These are phyloP conservation scores for Venturia nashicola DNA, from an alignment of 2,329 filamentous ascomycete species.

Conservation along the genomic window DNA sequence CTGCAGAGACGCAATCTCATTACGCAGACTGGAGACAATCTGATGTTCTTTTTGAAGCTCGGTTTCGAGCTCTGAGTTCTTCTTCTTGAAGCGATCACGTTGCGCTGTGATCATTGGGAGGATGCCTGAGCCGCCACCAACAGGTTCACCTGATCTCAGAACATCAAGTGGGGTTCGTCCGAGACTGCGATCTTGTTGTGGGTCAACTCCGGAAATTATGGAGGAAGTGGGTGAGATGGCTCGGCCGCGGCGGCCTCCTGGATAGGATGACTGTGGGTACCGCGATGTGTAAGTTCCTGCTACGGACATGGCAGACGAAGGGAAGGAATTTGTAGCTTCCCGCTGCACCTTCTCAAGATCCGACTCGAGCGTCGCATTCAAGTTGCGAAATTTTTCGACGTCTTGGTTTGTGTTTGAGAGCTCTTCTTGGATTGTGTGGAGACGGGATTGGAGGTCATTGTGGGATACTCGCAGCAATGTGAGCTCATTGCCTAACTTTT, in stretches of 20 bases:
- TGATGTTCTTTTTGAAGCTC: conserved; percentile 78
- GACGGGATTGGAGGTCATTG: conserved; percentile 71
- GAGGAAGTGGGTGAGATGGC: conserved; percentile 86
- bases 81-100: conserved; percentile 95
- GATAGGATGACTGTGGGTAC: conserved; percentile 53
- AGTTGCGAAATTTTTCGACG: conserved; percentile 68
- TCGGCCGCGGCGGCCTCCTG: conserved; percentile 42
- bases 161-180: conserved; percentile 37
- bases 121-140: conserved; percentile 72
- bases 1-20: conserved; percentile 83
- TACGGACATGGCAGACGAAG: conserved; percentile 75
- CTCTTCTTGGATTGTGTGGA: conserved; percentile 73
- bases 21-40: conserved; percentile 71
- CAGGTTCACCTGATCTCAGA: conserved; percentile 51
- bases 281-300: conserved; percentile 81
- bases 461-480: conserved; percentile 89
- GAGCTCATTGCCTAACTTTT: conserved; percentile 88
- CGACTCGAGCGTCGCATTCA: conserved; percentile 83
- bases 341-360: conserved; percentile 82
- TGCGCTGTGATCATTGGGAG: conserved; percentile 97
- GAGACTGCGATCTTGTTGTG: conserved; percentile 39
- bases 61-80: conserved; percentile 79
- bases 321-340: conserved; percentile 71
- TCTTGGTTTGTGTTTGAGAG: conserved; percentile 74
- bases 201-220: conserved; percentile 94